These are phyloP conservation scores for Catharanthus roseus DNA, from an alignment of 257 asterid species.

Conservation along the genomic window DNA sequence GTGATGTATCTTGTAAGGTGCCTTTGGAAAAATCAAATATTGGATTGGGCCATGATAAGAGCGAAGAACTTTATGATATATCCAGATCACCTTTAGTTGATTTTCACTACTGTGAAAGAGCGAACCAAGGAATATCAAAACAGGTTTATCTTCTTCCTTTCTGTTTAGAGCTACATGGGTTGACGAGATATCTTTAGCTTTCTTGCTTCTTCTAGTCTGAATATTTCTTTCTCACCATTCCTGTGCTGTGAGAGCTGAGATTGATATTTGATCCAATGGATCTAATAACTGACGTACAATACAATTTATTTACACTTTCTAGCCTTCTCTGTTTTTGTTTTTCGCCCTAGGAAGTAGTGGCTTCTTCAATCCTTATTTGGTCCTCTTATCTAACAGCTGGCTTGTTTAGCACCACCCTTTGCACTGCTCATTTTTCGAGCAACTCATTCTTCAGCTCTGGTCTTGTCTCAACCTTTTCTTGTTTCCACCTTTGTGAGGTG, in stretches of 20 bases:
- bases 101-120: constrained; percentile 66
- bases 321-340: neutral
- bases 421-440: neutral
- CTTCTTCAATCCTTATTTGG: neutral
- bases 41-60: constrained; percentile 33
- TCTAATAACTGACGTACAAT: neutral
- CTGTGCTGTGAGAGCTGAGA: neutral
- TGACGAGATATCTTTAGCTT: neutral
- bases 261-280: neutral
- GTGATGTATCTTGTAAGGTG: constrained; percentile 23
- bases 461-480: neutral
- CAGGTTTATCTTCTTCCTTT: constrained; percentile 40
- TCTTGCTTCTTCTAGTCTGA: neutral
- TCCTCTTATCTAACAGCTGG: neutral
- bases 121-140: constrained; percentile 49
- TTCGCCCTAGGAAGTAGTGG: too few species aligned
- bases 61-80: constrained; percentile 42
- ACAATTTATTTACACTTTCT: neutral
- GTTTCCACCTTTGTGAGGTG: neutral
- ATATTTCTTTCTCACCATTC: neutral
- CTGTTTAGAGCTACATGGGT: constrained; percentile 12
- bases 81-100: constrained; percentile 49
- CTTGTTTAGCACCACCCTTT: neutral
- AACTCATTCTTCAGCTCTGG: neutral
- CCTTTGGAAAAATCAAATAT: constrained; percentile 39